These are phyloP conservation scores for Penicillium decumbens DNA, from an alignment of 2,329 filamentous ascomycete species.

Conservation along the genomic window DNA sequence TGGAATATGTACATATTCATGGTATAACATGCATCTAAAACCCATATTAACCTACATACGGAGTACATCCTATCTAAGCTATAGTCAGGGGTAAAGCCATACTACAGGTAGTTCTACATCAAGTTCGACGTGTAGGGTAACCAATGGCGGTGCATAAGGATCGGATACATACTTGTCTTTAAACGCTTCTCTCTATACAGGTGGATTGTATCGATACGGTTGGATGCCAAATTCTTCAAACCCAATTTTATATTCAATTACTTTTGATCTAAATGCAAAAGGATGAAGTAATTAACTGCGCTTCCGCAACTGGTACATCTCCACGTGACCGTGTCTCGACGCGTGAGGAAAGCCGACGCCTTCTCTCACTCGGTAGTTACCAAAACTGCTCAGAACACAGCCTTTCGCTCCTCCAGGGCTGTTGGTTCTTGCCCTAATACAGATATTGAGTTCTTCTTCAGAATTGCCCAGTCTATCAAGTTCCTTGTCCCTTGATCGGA, in stretches of 20 bases:
- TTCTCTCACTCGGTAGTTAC: not conserved
- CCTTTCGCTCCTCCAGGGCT: not conserved
- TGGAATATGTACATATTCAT: no score
- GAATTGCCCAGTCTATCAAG: not conserved
- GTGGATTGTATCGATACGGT: no score
- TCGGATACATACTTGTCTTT: no score
- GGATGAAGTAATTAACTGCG: not conserved
- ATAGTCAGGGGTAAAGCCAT: not conserved
- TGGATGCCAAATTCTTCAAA: no score
- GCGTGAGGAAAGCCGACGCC: constrained; percentile 22
- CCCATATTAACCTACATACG: no score
- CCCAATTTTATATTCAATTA: no score
- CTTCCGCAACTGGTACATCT: constrained; percentile 2
- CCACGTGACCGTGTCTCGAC: constrained; percentile 36
- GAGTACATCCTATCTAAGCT: not conserved
- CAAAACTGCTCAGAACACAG: constrained; percentile 1
- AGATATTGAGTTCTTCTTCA: not conserved
- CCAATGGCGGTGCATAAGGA: no score
- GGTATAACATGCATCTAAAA: no score
- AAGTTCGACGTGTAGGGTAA: no score
- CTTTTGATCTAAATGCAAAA: not conserved
- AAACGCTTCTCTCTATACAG: no score
- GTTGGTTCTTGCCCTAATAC: not conserved
- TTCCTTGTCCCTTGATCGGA: constrained; percentile 1
- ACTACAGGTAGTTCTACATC: not conserved